Percentiles rank a stretch among this genome's conserved stretches.
Evolutionary conservation across 2,329 filamentous ascomycete genomes (phyloP).

Genomic region (Tolypocladium cylindrosporum): DNA sequence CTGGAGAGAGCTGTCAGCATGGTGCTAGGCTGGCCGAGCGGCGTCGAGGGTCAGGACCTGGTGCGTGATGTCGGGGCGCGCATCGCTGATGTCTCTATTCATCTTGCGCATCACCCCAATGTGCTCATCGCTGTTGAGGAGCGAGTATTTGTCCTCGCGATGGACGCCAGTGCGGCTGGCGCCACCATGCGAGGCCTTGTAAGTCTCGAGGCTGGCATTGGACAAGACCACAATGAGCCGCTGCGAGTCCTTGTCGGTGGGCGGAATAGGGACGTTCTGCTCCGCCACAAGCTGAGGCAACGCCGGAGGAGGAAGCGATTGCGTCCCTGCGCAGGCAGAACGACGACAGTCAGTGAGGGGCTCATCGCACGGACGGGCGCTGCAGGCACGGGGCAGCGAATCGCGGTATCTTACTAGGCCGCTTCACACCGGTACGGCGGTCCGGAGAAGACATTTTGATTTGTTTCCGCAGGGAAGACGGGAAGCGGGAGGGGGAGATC

Average conservation of each 20-base stretch:
- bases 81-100: slow-evolving; percentile 97
- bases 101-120: slow-evolving; percentile 99
- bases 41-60: slow-evolving; percentile 52
- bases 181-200: slow-evolving; percentile 76
- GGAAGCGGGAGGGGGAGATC: background rate
- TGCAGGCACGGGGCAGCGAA: background rate
- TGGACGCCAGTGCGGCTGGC: slow-evolving; percentile 51
- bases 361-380: background rate
- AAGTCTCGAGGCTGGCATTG: slow-evolving; percentile 95
- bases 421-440: slow-evolving; percentile 29
- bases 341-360: background rate
- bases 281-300: slow-evolving; percentile 90
- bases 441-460: slow-evolving; percentile 28
- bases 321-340: slow-evolving; percentile 53
- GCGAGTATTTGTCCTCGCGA: slow-evolving; percentile 89
- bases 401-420: slow-evolving; percentile 26
- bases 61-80: slow-evolving; percentile 93
- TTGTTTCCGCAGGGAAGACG: background rate
- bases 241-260: slow-evolving; percentile 81
- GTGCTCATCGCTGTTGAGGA: slow-evolving; percentile 97
- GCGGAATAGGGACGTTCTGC: slow-evolving; percentile 75
- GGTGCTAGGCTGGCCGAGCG: slow-evolving; percentile 28
- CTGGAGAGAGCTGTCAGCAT: slow-evolving; percentile 43
- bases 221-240: slow-evolving; percentile 92
- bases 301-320: slow-evolving; percentile 85